phyloP scores from a whole-genome alignment of 108 stramenopile species.

The Ochromonas danica region DNA sequence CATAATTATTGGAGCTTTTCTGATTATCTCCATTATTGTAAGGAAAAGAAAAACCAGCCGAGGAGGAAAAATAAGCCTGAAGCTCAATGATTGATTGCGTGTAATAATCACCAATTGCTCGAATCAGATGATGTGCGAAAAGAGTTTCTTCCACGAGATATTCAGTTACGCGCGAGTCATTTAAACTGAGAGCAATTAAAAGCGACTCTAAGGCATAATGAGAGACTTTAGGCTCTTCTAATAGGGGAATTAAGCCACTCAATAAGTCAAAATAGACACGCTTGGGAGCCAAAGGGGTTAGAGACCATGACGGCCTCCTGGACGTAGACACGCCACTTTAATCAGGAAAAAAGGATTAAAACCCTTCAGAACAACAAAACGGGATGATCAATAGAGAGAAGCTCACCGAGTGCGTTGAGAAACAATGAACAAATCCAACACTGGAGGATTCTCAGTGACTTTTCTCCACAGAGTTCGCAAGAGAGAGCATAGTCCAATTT shows the following conservation, averaged over 20 bases:
- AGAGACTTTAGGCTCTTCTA: background rate
- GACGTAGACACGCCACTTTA: background rate
- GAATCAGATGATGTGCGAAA: too few relatives aligned
- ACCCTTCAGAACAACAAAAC: background rate
- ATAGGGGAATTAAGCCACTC: background rate
- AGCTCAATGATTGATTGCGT: too few relatives aligned
- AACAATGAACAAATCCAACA: constrained; percentile 10
- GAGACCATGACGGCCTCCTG: background rate
- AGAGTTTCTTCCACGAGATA: too few relatives aligned
- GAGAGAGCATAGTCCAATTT: background rate
- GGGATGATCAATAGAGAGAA: background rate
- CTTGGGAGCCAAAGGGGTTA: background rate
- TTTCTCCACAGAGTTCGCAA: background rate
- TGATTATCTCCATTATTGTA: too few relatives aligned
- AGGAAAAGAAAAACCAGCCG: too few relatives aligned
- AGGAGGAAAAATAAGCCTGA: too few relatives aligned
- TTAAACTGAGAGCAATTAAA: constrained; percentile 4
- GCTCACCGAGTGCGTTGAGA: background rate
- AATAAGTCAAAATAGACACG: background rate
- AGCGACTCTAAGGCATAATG: background rate
- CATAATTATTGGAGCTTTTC: too few relatives aligned
- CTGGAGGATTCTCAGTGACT: constrained; percentile 4
- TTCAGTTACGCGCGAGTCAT: too few relatives aligned
- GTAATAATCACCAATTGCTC: too few relatives aligned
- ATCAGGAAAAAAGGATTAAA: background rate